Conservation (phyloP, 1,284 basidiomycete genomes). For the Peniophora sp. region DNA sequence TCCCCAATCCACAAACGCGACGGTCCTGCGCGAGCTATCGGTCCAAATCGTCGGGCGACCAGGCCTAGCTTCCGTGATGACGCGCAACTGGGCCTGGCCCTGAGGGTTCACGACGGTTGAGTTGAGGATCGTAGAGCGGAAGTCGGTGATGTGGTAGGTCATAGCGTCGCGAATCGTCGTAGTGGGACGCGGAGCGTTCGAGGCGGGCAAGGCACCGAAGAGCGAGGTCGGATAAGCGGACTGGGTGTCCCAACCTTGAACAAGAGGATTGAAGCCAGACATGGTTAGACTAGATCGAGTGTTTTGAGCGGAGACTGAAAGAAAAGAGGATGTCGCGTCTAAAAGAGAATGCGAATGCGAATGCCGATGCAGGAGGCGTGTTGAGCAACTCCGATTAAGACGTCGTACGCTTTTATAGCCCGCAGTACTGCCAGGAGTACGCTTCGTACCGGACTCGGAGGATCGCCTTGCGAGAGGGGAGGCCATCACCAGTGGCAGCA, state of each 20-base stretch:
- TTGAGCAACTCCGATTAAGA: not conserved
- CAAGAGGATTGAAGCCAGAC: constrained; percentile 12
- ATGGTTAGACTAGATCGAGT: not conserved
- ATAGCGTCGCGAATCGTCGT: not conserved
- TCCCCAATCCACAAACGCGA: constrained; percentile 56
- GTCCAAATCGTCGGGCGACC: constrained; percentile 49
- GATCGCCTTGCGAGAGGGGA: too few species aligned
- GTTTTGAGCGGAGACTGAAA: too few species aligned
- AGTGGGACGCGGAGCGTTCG: not conserved
- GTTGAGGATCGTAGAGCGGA: constrained; percentile 12
- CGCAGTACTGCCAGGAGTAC: too few species aligned
- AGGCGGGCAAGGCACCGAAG: constrained; percentile 11
- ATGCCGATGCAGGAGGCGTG: not conserved
- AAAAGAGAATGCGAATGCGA: not conserved
- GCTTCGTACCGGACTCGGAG: too few species aligned
- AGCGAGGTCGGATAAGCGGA: constrained; percentile 7
- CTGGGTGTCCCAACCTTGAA: constrained; percentile 10
- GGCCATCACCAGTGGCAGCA: too few species aligned
- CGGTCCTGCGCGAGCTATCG: constrained; percentile 35
- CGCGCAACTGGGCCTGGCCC: constrained; percentile 14
- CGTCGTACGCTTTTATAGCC: too few species aligned
- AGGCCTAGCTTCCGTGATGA: constrained; percentile 37
- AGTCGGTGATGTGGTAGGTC: constrained; percentile 7
- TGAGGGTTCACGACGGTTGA: constrained; percentile 10
- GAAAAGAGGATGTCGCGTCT: too few species aligned